Evolutionary conservation across 768 basidiomycete genomes (phyloP).

Genomic region (Tulasnella sp.): DNA sequence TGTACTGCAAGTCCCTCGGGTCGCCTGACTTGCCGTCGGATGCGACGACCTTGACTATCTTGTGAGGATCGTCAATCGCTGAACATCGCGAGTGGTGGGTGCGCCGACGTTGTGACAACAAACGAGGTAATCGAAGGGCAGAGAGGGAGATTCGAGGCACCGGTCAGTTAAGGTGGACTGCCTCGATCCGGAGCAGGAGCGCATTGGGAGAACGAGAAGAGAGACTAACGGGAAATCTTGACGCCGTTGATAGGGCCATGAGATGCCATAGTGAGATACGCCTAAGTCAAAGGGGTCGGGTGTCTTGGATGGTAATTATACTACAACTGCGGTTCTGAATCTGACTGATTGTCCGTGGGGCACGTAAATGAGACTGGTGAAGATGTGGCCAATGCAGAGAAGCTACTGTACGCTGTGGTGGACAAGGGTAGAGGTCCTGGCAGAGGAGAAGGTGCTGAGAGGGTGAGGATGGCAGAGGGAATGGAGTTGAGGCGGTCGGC

Average conservation of each 20-base stretch:
- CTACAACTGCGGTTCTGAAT: conserved; percentile 2
- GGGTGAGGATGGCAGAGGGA: conserved; percentile 11
- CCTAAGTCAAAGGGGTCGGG: background rate
- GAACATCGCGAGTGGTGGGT: conserved; percentile 16
- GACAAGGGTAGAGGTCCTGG: background rate
- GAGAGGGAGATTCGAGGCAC: conserved; percentile 17
- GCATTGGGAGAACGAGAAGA: conserved; percentile 17
- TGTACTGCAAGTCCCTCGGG: conserved; percentile 84
- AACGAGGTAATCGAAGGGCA: conserved; percentile 26
- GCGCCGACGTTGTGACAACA: conserved; percentile 22
- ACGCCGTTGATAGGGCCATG: conserved; percentile 78
- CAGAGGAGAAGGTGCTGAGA: conserved; percentile 9
- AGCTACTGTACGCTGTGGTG: background rate
- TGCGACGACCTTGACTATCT: conserved; percentile 91
- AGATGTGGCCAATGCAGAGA: background rate
- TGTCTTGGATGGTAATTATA: conserved; percentile 2
- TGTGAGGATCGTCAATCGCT: conserved; percentile 82
- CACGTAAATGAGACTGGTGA: background rate
- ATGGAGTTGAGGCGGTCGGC: conserved; percentile 20
- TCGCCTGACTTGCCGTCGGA: conserved; percentile 92
- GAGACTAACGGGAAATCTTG: conserved; percentile 73
- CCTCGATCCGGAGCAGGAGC: conserved; percentile 1
- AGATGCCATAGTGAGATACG: conserved; percentile 27
- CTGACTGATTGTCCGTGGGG: background rate
- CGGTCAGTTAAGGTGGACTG: conserved; percentile 14